Base-by-base conservation (phyloP, 495 filamentous ascomycete genomes). In the Hyaloscypha variabilis region DNA sequence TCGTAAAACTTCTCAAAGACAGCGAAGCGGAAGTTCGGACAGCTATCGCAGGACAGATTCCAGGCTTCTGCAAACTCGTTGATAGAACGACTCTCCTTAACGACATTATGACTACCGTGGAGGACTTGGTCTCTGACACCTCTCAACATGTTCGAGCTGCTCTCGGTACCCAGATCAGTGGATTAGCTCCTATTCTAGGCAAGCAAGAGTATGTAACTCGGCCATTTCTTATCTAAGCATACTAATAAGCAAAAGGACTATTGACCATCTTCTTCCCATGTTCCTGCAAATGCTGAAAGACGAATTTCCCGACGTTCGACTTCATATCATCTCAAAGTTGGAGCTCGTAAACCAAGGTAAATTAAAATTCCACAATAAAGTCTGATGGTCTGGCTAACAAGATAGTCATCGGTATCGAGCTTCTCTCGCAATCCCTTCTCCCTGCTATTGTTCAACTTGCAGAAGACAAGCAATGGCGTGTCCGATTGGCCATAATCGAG, bases 221-320 rank as follows among this genome's bases (percentile, higher is more conserved):
- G 5, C 25, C 14, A 17, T 34, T 53, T n/a, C 6, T 62, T 42
- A 6, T 49, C 19, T 64, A 13, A 36, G 13, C 13, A 72, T 26
- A 68, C 66, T 70, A 60, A 73, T 49, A 46, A 58, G 13, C 11
- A 52, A 61, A 69, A 67, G 74, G 76, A 99, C 95, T 42, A 98
- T 97, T 67, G 86, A 93, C 63, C 95, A 98, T 72, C 90, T 99
- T 65, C 87, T 99, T 49, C 95, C 95, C 42, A 99, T 99, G 96
- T 99, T 99, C 79, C 83, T 98, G 42, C 91, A 96, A 74, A 99
- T 99, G 95, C 88, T 99, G 57, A 99, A 99, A 80, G 95, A 99
- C 75, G 95, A 99, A 72, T 98, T 97, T 78, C 95, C 95, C 34
- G 96, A 98, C 74, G 95, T 99, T 60, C 90, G 95, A 49, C 84